These are phyloP conservation scores for Chaetomiaceae sp. DNA, from an alignment of 2,329 filamentous ascomycete genomes.

Conservation along the genomic window DNA sequence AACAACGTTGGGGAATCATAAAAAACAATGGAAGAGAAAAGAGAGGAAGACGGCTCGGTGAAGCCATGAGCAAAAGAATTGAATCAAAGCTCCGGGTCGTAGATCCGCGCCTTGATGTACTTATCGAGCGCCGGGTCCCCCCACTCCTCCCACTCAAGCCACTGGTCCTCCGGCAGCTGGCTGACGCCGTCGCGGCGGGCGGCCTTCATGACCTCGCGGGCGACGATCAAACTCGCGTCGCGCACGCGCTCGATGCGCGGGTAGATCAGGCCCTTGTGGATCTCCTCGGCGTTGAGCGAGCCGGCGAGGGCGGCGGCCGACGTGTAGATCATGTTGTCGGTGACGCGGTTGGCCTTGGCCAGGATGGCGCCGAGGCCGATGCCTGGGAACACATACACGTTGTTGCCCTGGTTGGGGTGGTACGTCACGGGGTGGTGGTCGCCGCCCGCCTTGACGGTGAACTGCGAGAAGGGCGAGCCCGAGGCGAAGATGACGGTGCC, in stretches of 20 bases:
- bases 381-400: constrained; percentile 91
- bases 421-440: constrained; percentile 58
- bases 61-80: too few relatives aligned
- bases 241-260: constrained; percentile 86
- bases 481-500: constrained; percentile 90
- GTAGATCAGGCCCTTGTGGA: constrained; percentile 80
- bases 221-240: constrained; percentile 79
- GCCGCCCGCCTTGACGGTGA: constrained; percentile 57
- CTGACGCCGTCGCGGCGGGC: constrained; percentile 78
- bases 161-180: constrained; percentile 58
- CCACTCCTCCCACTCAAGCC: constrained; percentile 68
- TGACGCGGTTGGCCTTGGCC: constrained; percentile 77
- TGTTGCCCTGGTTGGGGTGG: constrained; percentile 78
- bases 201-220: constrained; percentile 87
- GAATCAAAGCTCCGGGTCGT: constrained; percentile 42
- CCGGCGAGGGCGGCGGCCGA: constrained; percentile 76
- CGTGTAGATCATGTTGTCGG: constrained; percentile 95
- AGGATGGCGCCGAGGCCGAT: constrained; percentile 91
- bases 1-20: constrained; percentile 13
- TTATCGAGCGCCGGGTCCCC: constrained; percentile 55
- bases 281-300: constrained; percentile 73
- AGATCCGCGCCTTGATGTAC: constrained; percentile 55
- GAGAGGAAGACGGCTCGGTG: neutral
- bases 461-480: constrained; percentile 80
- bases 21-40: neutral